phyloP scores from a whole-genome alignment of 164 flowering plant genomes.

The Tetracentron sinense region DNA sequence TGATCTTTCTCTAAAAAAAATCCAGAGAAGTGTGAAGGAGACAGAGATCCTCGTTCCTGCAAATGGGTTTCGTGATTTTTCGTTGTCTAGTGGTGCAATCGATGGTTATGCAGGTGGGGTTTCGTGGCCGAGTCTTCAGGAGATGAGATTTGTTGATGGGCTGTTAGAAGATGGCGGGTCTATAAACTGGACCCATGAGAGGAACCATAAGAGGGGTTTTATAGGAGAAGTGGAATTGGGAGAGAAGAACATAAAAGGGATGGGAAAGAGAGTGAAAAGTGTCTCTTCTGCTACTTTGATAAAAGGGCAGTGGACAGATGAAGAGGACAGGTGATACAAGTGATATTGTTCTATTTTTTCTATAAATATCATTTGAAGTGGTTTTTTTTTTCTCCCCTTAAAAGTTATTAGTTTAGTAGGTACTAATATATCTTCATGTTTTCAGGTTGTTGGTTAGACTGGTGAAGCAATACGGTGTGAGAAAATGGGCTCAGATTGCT shows the following conservation, averaged over 20 bases:
- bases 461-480: conserved; percentile 68
- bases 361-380: background rate
- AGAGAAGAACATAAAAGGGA: conserved; percentile 9
- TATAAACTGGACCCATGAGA: background rate
- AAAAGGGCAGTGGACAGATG: conserved; percentile 80
- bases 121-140: conserved; percentile 19
- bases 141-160: conserved; percentile 24
- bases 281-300: conserved; percentile 32
- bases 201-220: background rate
- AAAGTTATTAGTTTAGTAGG: background rate
- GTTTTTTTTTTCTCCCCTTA: background rate
- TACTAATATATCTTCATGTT: background rate
- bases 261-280: conserved; percentile 26
- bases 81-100: conserved; percentile 14
- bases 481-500: conserved; percentile 85
- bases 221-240: conserved; percentile 4
- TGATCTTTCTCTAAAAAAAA: conserved; percentile 8
- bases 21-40: conserved; percentile 7
- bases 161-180: conserved; percentile 16
- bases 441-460: conserved; percentile 45
- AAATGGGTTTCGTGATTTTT: conserved; percentile 18
- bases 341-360: background rate
- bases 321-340: conserved; percentile 62
- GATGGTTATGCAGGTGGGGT: conserved; percentile 12
- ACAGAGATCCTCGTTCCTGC: background rate